Conservation (phyloP, 805 yeast genomes). For the Ogataea corticis region DNA sequence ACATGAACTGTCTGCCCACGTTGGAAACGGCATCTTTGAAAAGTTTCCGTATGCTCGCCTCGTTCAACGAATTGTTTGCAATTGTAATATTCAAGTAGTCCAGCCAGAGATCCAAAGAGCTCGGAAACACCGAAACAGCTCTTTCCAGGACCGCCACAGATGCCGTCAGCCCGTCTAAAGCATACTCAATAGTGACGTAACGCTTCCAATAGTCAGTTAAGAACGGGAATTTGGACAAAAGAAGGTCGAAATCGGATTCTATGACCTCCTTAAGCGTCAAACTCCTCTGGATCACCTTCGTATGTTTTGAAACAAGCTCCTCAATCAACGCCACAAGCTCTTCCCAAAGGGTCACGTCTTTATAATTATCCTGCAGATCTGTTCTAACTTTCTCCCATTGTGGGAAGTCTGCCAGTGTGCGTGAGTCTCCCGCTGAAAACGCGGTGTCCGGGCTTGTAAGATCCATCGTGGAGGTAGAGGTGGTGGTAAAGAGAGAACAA, state of each 20-base stretch:
- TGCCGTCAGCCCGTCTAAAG: constrained; percentile 52
- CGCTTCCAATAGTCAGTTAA: constrained; percentile 65
- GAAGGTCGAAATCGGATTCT: constrained; percentile 36
- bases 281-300: constrained; percentile 16
- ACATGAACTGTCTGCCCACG: constrained; percentile 71
- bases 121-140: constrained; percentile 52
- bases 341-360: constrained; percentile 28
- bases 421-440: not conserved
- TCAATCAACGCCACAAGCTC: constrained; percentile 27
- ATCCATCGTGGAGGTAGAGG: not conserved
- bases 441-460: not conserved
- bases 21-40: constrained; percentile 49
- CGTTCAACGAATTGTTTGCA: constrained; percentile 38
- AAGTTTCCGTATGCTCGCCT: constrained; percentile 36
- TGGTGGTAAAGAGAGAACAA: not conserved
- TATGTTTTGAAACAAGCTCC: constrained; percentile 23
- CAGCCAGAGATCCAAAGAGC: constrained; percentile 65
- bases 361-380: constrained; percentile 25
- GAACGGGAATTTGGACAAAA: constrained; percentile 58
- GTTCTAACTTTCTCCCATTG: constrained; percentile 28
- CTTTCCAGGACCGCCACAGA: constrained; percentile 47
- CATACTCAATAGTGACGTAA: constrained; percentile 55
- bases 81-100: constrained; percentile 60
- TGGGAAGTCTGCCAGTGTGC: constrained; percentile 25
- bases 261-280: constrained; percentile 19